Conservation (phyloP, 225 moss, liverwort and hornwort genomes). For the Takakia lepidozioides region DNA sequence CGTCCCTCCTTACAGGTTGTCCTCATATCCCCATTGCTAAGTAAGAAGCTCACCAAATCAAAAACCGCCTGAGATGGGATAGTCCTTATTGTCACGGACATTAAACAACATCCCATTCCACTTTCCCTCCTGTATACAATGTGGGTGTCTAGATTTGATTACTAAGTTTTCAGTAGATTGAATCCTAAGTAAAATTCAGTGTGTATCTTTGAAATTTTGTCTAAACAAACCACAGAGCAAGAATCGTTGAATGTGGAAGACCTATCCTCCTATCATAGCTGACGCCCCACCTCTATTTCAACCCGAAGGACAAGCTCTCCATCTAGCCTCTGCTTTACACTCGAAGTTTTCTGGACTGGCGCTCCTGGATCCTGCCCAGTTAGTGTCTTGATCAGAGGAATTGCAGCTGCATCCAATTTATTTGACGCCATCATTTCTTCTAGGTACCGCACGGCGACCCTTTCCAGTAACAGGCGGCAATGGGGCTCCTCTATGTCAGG, state of each 20-base stretch:
- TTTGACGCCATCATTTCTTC: slow-evolving; percentile 42
- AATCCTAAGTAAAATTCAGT: background rate
- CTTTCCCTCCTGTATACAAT: no score
- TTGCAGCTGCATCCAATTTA: slow-evolving; percentile 33
- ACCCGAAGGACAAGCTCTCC: slow-evolving; percentile 36
- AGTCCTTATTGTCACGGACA: no score
- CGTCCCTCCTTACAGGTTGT: no score
- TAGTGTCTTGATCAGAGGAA: slow-evolving; percentile 36
- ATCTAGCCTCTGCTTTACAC: slow-evolving; percentile 40
- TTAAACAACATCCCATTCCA: no score
- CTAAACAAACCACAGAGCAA: no score
- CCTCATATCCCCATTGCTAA: no score
- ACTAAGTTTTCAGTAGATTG: background rate
- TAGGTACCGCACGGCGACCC: slow-evolving; percentile 51
- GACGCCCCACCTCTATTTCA: slow-evolving; percentile 65
- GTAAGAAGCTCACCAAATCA: no score
- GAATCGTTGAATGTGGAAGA: background rate
- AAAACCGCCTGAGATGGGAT: no score
- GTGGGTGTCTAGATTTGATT: no score
- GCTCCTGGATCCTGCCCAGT: slow-evolving; percentile 6
- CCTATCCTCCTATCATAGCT: background rate
- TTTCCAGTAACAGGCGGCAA: slow-evolving; percentile 42
- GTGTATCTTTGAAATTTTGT: background rate
- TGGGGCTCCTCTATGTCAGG: slow-evolving; percentile 51
- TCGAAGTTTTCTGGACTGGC: slow-evolving; percentile 16